Evolutionary conservation across 106 monocot genomes (phyloP), one percentile per base, ranked within the genome.

Genomic region (Phalaenopsis equestris): DNA sequence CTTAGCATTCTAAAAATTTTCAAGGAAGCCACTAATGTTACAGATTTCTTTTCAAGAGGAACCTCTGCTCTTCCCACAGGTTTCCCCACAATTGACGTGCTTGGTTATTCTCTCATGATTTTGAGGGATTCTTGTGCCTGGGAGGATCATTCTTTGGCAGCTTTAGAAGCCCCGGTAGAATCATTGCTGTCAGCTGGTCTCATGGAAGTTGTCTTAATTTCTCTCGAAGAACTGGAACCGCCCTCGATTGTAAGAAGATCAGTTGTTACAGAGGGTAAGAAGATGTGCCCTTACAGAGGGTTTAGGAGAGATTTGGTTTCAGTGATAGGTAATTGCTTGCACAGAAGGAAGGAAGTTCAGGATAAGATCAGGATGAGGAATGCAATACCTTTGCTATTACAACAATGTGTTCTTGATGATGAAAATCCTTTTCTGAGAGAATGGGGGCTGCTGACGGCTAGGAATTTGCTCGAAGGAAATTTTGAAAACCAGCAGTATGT

Each of bases 361-460:
- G 94, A 93, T 80, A 88, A 94, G 86, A 81, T 94, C 24, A 92
- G 98, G 77, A 55, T 79, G 72, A 83, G 55, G 78, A 83, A 89
- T 45, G 90, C 83, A 48, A 91, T 98, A 39, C 83, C 81, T 0
- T 47, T 94, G 72, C 79, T 98, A 9, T 80, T 98, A 75, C 98
- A 98, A 67, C 98, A 98, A 78, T 98, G 98, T 77, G 88, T 91
- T 36, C 21, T 88, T 24, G 94, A 94, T 67, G 94, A 98, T 74
- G 94, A 98, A 21, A 98, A 91, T 77, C 91, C 94, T 11, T 94
- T 78, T 73, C 81, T 92, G 64, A 87, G 92, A 75, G 98, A 98
- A 75, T 98, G 94, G 98, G 98, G 91, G n/a, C 72, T 98, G 36
- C 61, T 90, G 75, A 83, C 92, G 4, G 75, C 88, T 9, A 87